Evolutionary conservation across 208 protist genomes (phyloP), one percentile per base, ranked within the genome.

Genomic region (Spongospora subterranea): DNA sequence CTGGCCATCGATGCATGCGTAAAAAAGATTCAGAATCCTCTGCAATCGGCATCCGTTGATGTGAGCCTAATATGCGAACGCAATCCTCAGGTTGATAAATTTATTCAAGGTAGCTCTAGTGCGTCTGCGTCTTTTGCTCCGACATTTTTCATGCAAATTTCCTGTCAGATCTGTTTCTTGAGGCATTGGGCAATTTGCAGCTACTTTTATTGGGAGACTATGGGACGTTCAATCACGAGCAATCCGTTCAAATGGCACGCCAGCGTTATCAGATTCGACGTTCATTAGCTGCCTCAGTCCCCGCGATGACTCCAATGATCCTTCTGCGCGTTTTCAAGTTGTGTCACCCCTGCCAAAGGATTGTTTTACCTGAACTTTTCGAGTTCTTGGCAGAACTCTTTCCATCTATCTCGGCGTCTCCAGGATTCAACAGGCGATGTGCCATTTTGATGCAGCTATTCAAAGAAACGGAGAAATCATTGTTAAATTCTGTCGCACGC

Each of bases 371-470:
- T 43, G 71, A 82, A n/a, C 71, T 82, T 6, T 82, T 82, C 71
- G 71, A 82, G 71, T 82, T 20, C 35, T n/a, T 82, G 6, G 71
- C 35, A 6, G 35, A 35, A 35, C n/a, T 82, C 6, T 82, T 82
- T n/a, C 71, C 71, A n/a, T 82, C 71, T 20, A n/a, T 82, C 6
- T 82, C 71, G 6, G n/a, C 71, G 6, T 82, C 71, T 6, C n/a
- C 40, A 40, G 71, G 17, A 6, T 82, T 82, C 71, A 82, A 43
- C 71, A 35, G 71, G 17, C 6, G n/a, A 13, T 82, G 71, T 82
- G 71, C 71, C n/a, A 82, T n/a, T 6, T n/a, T 82, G 17, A n/a
- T 82, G 35, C 71, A 82, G n/a, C 71, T 82, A 43, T 82, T 45
- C 71, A 82, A 35, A 45, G 71, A 82, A 43, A 82, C 71, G 6